Conservation (phyloP, 352 stramenopile species). For the Phytophthora pseudosyringae region DNA sequence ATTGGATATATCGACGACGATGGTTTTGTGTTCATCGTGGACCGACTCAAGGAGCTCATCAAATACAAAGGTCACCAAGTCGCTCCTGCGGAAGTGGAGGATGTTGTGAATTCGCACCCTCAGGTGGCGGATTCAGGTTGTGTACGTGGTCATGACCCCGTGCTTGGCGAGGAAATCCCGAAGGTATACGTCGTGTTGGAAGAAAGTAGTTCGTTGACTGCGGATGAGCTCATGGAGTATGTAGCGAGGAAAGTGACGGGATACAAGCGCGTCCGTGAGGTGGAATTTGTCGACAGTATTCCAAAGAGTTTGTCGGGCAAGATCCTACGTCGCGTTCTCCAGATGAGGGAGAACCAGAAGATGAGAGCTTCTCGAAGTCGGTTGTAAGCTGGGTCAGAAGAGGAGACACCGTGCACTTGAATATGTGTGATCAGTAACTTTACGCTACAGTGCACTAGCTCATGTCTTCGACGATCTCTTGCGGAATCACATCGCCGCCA, state of each 20-base stretch:
- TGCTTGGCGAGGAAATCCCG: conserved; percentile 82
- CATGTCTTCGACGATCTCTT: not conserved
- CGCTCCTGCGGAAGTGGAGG: conserved; percentile 91
- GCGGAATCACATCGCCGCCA: not conserved
- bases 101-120: conserved; percentile 80
- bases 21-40: conserved; percentile 90
- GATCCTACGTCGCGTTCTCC: conserved; percentile 86
- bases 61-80: conserved; percentile 95
- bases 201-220: conserved; percentile 27
- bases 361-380: conserved; percentile 38
- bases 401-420: conserved; percentile 1
- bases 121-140: conserved; percentile 78
- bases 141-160: conserved; percentile 53
- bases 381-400: conserved; percentile 12
- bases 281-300: conserved; percentile 89
- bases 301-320: conserved; percentile 91
- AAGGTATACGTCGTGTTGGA: conserved; percentile 89
- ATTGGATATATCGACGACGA: conserved; percentile 90
- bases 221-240: conserved; percentile 57
- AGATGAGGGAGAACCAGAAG: conserved; percentile 49
- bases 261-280: conserved; percentile 88
- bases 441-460: not conserved
- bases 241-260: conserved; percentile 82
- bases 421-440: not conserved
- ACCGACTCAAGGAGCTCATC: conserved; percentile 94